Evolutionary conservation across 192 early-diverging fungal genomes (phyloP).

Genomic region (Backusella australiensis): DNA sequence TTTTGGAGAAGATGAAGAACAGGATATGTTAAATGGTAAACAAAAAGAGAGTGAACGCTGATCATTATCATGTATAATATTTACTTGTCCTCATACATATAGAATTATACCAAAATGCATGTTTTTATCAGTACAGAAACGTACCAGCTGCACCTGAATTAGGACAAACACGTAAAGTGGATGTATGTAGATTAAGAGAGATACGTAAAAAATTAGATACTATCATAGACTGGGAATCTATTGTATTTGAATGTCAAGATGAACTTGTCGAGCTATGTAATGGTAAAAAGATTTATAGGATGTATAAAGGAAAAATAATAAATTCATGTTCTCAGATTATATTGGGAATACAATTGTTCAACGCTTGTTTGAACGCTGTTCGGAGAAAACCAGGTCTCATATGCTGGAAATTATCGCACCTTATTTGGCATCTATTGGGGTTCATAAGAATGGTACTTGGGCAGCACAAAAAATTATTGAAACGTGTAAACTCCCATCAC

Average conservation of each 20-base stretch:
- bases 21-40: not conserved
- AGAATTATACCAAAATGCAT: not conserved
- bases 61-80: not conserved
- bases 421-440: slow-evolving; percentile 82
- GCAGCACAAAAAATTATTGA: slow-evolving; percentile 96
- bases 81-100: not conserved
- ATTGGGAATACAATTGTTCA: slow-evolving; percentile 96
- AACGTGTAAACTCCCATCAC: slow-evolving; percentile 65
- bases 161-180: slow-evolving; percentile 60
- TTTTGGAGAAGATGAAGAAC: slow-evolving; percentile 17
- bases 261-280: slow-evolving; percentile 87
- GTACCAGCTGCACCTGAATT: slow-evolving; percentile 66
- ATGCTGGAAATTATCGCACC: slow-evolving; percentile 78
- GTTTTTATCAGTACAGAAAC: slow-evolving; percentile 46
- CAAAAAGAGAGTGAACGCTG: not conserved
- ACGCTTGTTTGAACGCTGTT: slow-evolving; percentile 79
- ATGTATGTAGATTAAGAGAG: slow-evolving; percentile 82
- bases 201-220: slow-evolving; percentile 87
- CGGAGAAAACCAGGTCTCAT: slow-evolving; percentile 63
- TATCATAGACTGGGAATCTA: slow-evolving; percentile 69
- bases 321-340: slow-evolving; percentile 62
- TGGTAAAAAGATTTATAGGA: slow-evolving; percentile 45
- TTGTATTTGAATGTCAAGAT: slow-evolving; percentile 76
- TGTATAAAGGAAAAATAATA: not conserved
- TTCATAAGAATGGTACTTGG: slow-evolving; percentile 99